A percentile compares a stretch with the other conserved stretches of the same genome.
These are phyloP conservation scores for Phlebiopsis gigantea DNA, from an alignment of 768 basidiomycete genomes.

Conservation along the genomic window DNA sequence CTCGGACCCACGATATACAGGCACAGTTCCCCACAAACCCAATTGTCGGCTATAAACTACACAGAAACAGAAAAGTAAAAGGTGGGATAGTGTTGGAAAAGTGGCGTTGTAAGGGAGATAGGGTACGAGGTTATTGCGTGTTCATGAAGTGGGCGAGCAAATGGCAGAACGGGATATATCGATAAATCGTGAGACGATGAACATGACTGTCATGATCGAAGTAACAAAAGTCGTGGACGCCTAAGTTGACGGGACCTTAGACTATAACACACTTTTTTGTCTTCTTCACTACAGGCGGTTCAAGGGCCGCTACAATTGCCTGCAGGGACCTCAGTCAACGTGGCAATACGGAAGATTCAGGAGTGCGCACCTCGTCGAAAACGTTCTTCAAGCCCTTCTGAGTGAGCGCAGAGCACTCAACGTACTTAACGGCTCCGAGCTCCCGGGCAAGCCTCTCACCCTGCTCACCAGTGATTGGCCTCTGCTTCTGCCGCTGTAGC, in stretches of 20 bases:
- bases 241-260: slow-evolving; percentile 38
- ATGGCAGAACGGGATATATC: slow-evolving; percentile 19
- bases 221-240: slow-evolving; percentile 13
- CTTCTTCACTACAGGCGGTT: slow-evolving; percentile 90
- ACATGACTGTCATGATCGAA: slow-evolving; percentile 18
- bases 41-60: slow-evolving; percentile 32
- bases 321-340: slow-evolving; percentile 25
- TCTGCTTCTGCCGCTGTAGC: slow-evolving; percentile 92
- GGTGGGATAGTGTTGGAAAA: slow-evolving; percentile 13
- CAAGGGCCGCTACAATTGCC: slow-evolving; percentile 98
- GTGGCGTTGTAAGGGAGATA: slow-evolving; percentile 4
- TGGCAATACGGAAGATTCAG: slow-evolving; percentile 2
- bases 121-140: slow-evolving; percentile 16
- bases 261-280: slow-evolving; percentile 78
- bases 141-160: slow-evolving; percentile 13
- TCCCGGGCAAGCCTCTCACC: slow-evolving; percentile 96
- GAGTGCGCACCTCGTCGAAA: slow-evolving; percentile 87
- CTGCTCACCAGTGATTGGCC: slow-evolving; percentile 81
- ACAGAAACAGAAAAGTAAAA: slow-evolving; percentile 23
- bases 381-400: slow-evolving; percentile 99
- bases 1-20: slow-evolving; percentile 12
- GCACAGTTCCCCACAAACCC: slow-evolving; percentile 32
- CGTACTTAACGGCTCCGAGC: slow-evolving; percentile 97
- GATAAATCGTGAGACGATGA: slow-evolving; percentile 21
- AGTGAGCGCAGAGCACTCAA: slow-evolving; percentile 98